Percentiles rank a stretch among this genome's conserved stretches.
Evolutionary conservation across 2,329 filamentous ascomycete genomes (phyloP).

Genomic region (Colletotrichum costaricense): DNA sequence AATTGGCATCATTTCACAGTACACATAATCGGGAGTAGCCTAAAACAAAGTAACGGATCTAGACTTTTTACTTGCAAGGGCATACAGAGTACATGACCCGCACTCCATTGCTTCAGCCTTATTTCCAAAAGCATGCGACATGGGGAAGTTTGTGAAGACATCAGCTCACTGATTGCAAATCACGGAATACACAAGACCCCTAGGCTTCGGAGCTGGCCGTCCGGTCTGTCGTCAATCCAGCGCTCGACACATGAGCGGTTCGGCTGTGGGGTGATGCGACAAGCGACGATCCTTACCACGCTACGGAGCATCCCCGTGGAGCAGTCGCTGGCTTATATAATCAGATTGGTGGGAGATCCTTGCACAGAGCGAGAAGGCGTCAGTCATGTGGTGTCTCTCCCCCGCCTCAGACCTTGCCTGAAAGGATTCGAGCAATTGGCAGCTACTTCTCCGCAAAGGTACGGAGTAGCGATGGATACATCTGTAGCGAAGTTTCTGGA

Average conservation of each 20-base stretch:
- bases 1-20: neutral
- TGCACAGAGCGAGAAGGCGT: neutral
- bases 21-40: neutral
- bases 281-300: neutral
- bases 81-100: neutral
- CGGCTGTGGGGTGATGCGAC: neutral
- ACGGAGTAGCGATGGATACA: no score
- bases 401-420: neutral
- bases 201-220: neutral
- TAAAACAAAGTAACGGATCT: neutral
- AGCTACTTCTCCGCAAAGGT: neutral
- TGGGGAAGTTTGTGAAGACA: neutral
- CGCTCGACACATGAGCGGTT: neutral
- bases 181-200: no score
- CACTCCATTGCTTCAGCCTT: neutral
- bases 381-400: constrained; percentile 8
- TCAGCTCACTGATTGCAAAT: neutral
- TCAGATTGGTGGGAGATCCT: neutral
- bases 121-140: no score
- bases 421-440: constrained; percentile 2
- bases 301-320: neutral
- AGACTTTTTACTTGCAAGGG: neutral
- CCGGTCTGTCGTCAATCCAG: neutral
- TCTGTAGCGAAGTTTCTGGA: neutral
- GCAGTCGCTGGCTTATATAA: neutral